These are phyloP conservation scores for Nectriaceae sp. DNA, from an alignment of 2,329 filamentous ascomycete genomes.

Conservation along the genomic window DNA sequence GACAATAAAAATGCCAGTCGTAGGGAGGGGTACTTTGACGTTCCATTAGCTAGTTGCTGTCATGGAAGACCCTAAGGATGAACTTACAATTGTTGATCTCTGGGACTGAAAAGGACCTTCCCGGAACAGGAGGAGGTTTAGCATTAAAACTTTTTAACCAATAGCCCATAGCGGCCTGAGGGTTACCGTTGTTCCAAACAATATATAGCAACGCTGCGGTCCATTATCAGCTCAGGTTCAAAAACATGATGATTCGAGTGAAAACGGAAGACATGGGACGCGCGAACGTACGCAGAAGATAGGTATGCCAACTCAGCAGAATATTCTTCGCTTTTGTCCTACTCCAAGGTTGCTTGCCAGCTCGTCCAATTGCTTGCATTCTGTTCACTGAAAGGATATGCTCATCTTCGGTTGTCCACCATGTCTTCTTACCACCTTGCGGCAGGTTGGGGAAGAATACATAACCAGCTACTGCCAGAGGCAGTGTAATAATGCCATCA, in stretches of 20 bases:
- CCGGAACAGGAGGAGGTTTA: constrained; percentile 15
- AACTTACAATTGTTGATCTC: constrained; percentile 17
- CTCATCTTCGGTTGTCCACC: constrained; percentile 20
- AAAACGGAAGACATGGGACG: no score
- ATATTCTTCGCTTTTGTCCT: constrained; percentile 14
- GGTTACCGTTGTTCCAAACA: constrained; percentile 20
- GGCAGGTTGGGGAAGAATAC: constrained; percentile 20
- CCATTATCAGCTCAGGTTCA: background rate
- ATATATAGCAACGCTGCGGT: constrained; percentile 13
- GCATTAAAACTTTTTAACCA: constrained; percentile 22
- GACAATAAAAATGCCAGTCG: constrained; percentile 18
- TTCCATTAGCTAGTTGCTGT: background rate
- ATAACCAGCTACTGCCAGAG: constrained; percentile 14
- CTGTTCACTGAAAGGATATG: constrained; percentile 11
- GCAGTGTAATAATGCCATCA: constrained; percentile 19
- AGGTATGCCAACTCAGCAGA: constrained; percentile 20
- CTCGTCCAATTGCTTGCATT: constrained; percentile 16
- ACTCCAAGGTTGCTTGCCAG: constrained; percentile 19
- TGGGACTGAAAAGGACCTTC: constrained; percentile 10
- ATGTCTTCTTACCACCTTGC: constrained; percentile 17
- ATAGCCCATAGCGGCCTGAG: constrained; percentile 18
- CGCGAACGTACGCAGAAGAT: constrained; percentile 13
- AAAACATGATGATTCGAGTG: background rate
- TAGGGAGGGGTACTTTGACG: constrained; percentile 14
- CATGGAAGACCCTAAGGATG: no score